A percentile compares a stretch with the other conserved stretches of the same genome.
Evolutionary conservation across 495 filamentous ascomycete genomes (phyloP).

Genomic region (Xylaria longipes): DNA sequence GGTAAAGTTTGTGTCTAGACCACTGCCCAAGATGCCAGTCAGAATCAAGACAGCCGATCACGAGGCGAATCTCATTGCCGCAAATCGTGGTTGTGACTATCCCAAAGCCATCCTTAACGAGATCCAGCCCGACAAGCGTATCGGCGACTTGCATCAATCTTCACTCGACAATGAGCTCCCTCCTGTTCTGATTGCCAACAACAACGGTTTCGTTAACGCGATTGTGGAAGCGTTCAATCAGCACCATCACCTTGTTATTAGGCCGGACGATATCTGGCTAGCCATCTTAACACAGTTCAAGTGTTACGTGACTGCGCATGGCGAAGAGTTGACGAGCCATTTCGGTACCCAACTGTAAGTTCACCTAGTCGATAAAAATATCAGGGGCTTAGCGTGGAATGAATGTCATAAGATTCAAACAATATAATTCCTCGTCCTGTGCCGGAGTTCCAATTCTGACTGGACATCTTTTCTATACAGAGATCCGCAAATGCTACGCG

Average conservation of each 20-base stretch:
- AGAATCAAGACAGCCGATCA: not conserved
- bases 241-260: slow-evolving; percentile 45
- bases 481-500: not conserved
- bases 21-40: not conserved
- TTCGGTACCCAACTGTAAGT: slow-evolving; percentile 45
- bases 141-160: not conserved
- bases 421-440: not conserved
- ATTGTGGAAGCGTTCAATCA: not conserved
- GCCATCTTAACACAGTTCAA: slow-evolving; percentile 45
- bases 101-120: not conserved
- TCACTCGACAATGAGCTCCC: not conserved
- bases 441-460: not conserved
- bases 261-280: slow-evolving; percentile 52
- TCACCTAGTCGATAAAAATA: not conserved
- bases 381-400: not conserved
- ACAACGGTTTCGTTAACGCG: not conserved
- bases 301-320: slow-evolving; percentile 43
- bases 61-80: not conserved
- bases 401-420: not conserved
- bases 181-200: not conserved
- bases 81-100: not conserved
- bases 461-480: not conserved
- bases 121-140: not conserved
- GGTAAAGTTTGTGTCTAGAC: not conserved
- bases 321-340: slow-evolving; percentile 41